A percentile compares a stretch with the other conserved stretches of the same genome.
These are phyloP conservation scores for Suillus fuscotomentosus DNA, from an alignment of 768 basidiomycete genomes.

Conservation along the genomic window DNA sequence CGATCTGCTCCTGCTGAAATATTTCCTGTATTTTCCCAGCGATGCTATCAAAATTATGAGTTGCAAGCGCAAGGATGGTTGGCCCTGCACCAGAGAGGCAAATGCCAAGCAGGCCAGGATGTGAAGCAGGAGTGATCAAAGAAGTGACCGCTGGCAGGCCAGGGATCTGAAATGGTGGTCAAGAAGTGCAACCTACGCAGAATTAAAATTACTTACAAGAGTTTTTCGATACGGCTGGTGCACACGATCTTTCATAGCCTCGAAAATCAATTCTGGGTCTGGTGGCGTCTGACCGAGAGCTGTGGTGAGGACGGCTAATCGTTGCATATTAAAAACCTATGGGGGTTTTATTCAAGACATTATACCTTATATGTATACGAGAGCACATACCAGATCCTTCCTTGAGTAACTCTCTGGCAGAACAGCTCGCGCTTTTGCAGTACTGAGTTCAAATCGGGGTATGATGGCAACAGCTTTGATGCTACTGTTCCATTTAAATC, in stretches of 20 bases:
- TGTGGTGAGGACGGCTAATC: conserved; percentile 93
- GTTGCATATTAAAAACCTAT: conserved; percentile 96
- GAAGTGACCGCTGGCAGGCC: conserved; percentile 93
- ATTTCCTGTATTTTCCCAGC: conserved; percentile 77
- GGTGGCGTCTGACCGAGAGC: conserved; percentile 89
- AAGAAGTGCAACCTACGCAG: neutral
- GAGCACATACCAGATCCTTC: conserved; percentile 77
- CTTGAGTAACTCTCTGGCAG: conserved; percentile 83
- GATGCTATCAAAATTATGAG: conserved; percentile 77
- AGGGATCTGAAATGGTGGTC: conserved; percentile 65
- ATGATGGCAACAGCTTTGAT: conserved; percentile 95
- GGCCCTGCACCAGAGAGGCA: conserved; percentile 98
- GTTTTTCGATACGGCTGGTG: conserved; percentile 95
- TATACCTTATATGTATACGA: neutral
- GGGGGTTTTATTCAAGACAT: neutral
- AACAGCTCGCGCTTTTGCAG: conserved; percentile 89
- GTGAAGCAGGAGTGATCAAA: conserved; percentile 80
- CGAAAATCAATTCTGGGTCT: conserved; percentile 95
- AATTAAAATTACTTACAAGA: conserved; percentile 52
- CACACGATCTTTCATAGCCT: conserved; percentile 98
- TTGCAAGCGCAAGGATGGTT: conserved; percentile 94
- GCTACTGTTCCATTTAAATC: conserved; percentile 79
- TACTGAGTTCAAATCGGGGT: conserved; percentile 93
- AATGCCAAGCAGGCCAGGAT: conserved; percentile 95
- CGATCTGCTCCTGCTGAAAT: conserved; percentile 67